phyloP scores from a whole-genome alignment of 2,329 filamentous ascomycete genomes.

The Knoxdaviesia capensis region DNA sequence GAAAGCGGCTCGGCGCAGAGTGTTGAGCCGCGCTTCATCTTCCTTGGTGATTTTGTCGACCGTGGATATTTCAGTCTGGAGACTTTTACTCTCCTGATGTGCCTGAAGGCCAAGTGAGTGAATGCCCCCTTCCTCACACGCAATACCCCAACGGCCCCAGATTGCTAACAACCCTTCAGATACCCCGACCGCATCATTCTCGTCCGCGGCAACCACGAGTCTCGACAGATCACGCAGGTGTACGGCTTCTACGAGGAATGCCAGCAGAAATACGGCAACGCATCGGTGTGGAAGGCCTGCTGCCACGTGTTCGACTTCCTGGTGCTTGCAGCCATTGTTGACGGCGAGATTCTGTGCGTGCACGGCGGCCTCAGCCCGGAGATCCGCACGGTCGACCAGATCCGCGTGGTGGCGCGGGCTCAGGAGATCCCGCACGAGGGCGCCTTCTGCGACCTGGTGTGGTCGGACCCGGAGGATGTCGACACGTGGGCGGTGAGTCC shows the following conservation, averaged over 20 bases:
- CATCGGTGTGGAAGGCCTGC: slow-evolving; percentile 99
- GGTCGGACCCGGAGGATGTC: slow-evolving; percentile 93
- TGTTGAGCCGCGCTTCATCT: too few species aligned
- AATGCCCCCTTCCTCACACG: too few species aligned
- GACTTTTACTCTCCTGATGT: slow-evolving; percentile 93
- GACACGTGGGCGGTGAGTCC: slow-evolving; percentile 94
- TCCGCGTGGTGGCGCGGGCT: slow-evolving; percentile 93
- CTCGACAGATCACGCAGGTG: slow-evolving; percentile 89
- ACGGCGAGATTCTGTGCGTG: slow-evolving; percentile 95
- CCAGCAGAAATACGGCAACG: slow-evolving; percentile 93
- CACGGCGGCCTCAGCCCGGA: slow-evolving; percentile 79
- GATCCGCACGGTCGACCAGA: slow-evolving; percentile 96
- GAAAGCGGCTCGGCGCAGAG: too few species aligned
- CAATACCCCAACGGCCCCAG: too few species aligned
- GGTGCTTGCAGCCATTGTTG: slow-evolving; percentile 89
- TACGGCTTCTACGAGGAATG: slow-evolving; percentile 99
- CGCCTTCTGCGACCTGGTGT: slow-evolving; percentile 93
- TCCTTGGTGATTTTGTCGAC: slow-evolving; percentile 83
- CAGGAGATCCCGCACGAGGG: slow-evolving; percentile 97
- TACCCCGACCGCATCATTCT: slow-evolving; percentile 91
- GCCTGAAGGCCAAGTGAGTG: slow-evolving; percentile 54
- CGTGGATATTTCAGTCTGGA: slow-evolving; percentile 94
- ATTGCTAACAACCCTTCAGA: slow-evolving; percentile 28
- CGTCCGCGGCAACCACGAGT: slow-evolving; percentile 95
- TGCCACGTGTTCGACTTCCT: slow-evolving; percentile 99